Base-by-base conservation (phyloP, 768 basidiomycete genomes). In the Lactarius pseudohatsudake region DNA sequence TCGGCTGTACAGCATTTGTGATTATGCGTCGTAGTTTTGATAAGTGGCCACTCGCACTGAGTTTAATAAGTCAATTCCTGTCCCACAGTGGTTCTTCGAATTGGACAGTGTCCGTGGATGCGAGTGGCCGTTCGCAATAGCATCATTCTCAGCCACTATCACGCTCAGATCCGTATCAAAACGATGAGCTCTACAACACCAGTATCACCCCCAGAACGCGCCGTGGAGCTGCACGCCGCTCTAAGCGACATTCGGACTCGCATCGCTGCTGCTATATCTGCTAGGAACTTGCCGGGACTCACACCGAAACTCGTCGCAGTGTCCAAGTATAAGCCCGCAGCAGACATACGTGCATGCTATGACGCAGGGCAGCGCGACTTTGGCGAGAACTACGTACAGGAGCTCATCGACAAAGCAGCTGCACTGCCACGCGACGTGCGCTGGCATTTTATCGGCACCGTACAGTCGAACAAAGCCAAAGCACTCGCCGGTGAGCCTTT, bases 321-420 rank as follows among this genome's bases (percentile, higher is more conserved):
- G 6, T 96, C 94, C 13, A 98, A 98, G 77, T 85, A 89, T 74
- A 98, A 98, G 75, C 92, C 96, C 5, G 84, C 89, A 4, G 85
- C 87, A 10, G 96, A 98, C 76, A 87, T 98, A 66, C 80, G 87
- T 32, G 90, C 89, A 11, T 91, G 94, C 70, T 92, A 91, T 74
- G 82, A 90, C 59, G 81, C 82, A 16, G 93, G 91, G 0, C 92
- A 97, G 69, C 80, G 88, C 2, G 93, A 96, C 76, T 99, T 98
- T 74, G 97, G 97, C 8, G 97, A 99, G 79, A 99, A 99, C 76
- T 98, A 98, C 73, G 94, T 94, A 13, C 90, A 96, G 71, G 96
- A 98, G 72, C 77, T 98, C 67, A 88, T 87, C 45, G 94, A 93
- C 38, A 97, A 97, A 74, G 92, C 94, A 1, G 43, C 58, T 15